phyloP scores from a whole-genome alignment of 768 basidiomycete genomes.

The Mycena epipterygia region DNA sequence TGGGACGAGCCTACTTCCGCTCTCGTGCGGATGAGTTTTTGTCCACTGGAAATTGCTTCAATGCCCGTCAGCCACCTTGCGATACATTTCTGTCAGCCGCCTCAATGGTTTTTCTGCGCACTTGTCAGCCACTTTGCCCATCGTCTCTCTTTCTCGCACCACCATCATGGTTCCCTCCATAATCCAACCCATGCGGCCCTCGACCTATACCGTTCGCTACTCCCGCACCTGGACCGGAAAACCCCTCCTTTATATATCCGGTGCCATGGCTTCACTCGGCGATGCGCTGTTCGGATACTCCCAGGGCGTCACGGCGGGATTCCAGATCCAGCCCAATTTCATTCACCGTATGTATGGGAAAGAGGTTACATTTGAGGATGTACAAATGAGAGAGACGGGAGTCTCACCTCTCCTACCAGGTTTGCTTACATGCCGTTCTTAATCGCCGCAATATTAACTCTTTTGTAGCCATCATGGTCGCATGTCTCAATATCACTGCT shows the following conservation, averaged over 20 bases:
- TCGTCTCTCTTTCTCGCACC: slow-evolving; percentile 61
- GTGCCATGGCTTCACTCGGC: slow-evolving; percentile 66
- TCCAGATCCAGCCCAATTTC: slow-evolving; percentile 66
- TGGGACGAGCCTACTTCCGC: too few species aligned
- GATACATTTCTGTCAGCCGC: slow-evolving; percentile 38
- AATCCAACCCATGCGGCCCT: slow-evolving; percentile 31
- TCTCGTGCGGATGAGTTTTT: not conserved
- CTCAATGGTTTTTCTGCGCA: not conserved
- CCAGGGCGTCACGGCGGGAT: slow-evolving; percentile 66
- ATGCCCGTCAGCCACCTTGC: not conserved
- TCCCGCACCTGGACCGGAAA: slow-evolving; percentile 66
- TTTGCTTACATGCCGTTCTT: slow-evolving; percentile 34
- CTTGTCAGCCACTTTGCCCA: slow-evolving; percentile 52
- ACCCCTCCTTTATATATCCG: slow-evolving; percentile 64
- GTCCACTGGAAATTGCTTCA: too few species aligned
- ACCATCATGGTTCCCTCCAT: slow-evolving; percentile 56
- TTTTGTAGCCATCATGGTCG: slow-evolving; percentile 61
- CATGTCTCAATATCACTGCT: slow-evolving; percentile 66
- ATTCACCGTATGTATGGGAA: slow-evolving; percentile 63
- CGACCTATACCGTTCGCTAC: slow-evolving; percentile 59
- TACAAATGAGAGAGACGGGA: slow-evolving; percentile 57
- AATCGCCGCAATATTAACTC: not conserved
- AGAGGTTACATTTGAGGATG: slow-evolving; percentile 57
- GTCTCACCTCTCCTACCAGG: slow-evolving; percentile 63
- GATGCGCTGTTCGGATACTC: slow-evolving; percentile 72